Conservation (phyloP, 352 stramenopile genomes). For the Blastocystis sp. region DNA sequence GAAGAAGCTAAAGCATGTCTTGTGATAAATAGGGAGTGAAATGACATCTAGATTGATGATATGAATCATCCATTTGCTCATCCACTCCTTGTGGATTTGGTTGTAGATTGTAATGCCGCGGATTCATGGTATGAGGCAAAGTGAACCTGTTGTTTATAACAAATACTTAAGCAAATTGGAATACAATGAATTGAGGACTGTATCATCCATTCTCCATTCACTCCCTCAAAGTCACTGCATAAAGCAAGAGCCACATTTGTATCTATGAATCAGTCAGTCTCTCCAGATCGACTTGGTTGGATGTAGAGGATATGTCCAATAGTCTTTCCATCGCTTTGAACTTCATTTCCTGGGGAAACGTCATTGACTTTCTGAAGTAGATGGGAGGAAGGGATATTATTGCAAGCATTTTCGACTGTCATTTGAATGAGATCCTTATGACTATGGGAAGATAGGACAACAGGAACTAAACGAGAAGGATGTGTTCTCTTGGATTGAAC, state of each 20-base stretch:
- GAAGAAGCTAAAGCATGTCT: slow-evolving; percentile 79
- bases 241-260: not conserved
- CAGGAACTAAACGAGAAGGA: not conserved
- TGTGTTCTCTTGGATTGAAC: not conserved
- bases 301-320: not conserved
- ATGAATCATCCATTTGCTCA: slow-evolving; percentile 95
- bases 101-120: slow-evolving; percentile 85
- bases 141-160: slow-evolving; percentile 67
- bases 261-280: not conserved
- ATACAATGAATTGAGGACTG: not conserved
- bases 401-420: not conserved
- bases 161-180: not conserved
- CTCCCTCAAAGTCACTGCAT: slow-evolving; percentile 1
- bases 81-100: slow-evolving; percentile 76
- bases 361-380: not conserved
- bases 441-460: not conserved
- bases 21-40: slow-evolving; percentile 64
- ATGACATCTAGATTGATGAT: slow-evolving; percentile 76
- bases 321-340: not conserved
- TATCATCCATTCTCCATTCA: not conserved
- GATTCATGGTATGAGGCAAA: slow-evolving; percentile 99
- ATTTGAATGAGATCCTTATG: not conserved
- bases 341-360: not conserved
- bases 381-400: not conserved
- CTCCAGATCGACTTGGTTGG: not conserved